Percentiles rank a stretch among this genome's conserved stretches.
phyloP scores from a whole-genome alignment of 2,329 filamentous ascomycete species.

The Aureobasidium lini region DNA sequence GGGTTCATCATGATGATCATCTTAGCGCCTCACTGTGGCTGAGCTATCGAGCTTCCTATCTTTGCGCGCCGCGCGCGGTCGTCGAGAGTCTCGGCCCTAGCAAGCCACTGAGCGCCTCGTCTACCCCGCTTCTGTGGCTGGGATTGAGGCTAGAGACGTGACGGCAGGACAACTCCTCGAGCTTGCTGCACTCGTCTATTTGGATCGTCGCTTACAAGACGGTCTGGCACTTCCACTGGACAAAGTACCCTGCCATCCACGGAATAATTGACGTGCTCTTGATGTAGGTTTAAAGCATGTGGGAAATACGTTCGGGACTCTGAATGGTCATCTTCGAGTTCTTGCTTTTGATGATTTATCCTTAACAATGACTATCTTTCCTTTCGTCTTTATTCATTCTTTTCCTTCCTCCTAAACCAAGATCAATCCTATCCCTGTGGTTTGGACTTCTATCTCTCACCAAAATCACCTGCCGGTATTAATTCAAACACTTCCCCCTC shows the following conservation, averaged over 20 bases:
- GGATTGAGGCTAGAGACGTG: not conserved
- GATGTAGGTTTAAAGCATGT: not conserved
- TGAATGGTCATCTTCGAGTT: not conserved
- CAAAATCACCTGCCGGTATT: no score
- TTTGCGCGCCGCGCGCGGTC: no score
- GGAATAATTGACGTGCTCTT: conserved; percentile 2
- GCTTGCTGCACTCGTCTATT: not conserved
- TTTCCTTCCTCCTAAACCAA: not conserved
- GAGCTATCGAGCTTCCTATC: not conserved
- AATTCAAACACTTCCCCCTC: not conserved
- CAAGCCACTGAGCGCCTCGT: not conserved
- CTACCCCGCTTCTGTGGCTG: conserved; percentile 11
- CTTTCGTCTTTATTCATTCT: not conserved
- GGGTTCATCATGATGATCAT: not conserved
- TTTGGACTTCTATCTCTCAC: no score
- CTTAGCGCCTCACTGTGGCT: conserved; percentile 2
- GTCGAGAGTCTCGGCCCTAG: not conserved
- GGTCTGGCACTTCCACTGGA: not conserved
- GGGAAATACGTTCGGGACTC: not conserved
- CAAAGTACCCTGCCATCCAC: not conserved
- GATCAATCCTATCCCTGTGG: not conserved
- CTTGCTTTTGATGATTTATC: not conserved
- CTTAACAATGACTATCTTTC: not conserved
- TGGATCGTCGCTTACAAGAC: conserved; percentile 1
- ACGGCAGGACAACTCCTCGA: not conserved